Conservation (phyloP, 371 early-diverging fungal genomes). For the Apophysomyces elegans region DNA sequence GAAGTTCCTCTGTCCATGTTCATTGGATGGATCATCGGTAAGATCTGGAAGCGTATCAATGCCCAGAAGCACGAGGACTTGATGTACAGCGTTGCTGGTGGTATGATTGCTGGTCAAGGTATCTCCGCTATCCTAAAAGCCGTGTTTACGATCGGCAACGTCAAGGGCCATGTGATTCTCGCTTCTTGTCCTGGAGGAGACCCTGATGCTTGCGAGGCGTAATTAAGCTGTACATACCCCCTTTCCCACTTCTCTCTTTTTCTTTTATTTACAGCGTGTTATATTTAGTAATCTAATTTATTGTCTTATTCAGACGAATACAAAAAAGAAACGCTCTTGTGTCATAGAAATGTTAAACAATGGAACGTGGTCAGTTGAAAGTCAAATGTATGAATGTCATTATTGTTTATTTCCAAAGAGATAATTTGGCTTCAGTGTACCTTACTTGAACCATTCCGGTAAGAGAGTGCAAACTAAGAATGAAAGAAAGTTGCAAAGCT, state of each 20-base stretch:
- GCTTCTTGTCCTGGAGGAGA: constrained; percentile 42
- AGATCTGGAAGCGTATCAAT: constrained; percentile 57
- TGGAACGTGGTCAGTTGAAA: too few species aligned
- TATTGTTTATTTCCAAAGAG: too few species aligned
- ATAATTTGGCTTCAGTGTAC: too few species aligned
- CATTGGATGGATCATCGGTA: constrained; percentile 58
- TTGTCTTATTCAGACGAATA: too few species aligned
- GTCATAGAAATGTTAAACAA: too few species aligned
- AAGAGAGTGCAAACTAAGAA: too few species aligned
- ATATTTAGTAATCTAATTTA: not conserved
- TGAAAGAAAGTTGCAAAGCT: too few species aligned
- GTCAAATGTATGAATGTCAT: too few species aligned
- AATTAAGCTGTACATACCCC: constrained; percentile 3
- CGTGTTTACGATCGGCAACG: constrained; percentile 50
- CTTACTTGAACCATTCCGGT: too few species aligned
- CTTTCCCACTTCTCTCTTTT: not conserved
- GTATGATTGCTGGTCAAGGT: constrained; percentile 80
- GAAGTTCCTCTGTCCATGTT: constrained; percentile 65
- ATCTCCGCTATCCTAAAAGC: constrained; percentile 70
- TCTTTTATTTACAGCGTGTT: not conserved
- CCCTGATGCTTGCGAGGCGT: constrained; percentile 28
- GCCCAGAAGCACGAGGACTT: constrained; percentile 47
- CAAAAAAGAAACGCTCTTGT: too few species aligned
- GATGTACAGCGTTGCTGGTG: constrained; percentile 69
- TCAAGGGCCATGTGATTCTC: constrained; percentile 26